Base-by-base conservation (phyloP, 495 filamentous ascomycete species). In the Annulohypoxylon stygium region DNA sequence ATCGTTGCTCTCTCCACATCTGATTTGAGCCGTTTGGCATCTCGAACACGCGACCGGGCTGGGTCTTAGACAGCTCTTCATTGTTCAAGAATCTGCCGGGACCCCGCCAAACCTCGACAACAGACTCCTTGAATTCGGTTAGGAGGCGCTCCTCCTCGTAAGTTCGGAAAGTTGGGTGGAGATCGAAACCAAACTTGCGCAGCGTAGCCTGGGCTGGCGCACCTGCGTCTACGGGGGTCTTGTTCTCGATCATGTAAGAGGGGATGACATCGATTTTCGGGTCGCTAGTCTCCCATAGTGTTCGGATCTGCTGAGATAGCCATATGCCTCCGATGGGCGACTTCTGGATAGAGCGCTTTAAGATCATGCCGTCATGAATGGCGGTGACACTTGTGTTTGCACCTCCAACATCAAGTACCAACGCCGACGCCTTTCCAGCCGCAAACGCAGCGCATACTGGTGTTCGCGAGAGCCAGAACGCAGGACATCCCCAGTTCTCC, bases 11-110 rank as follows among this genome's bases (percentile, higher is more conserved):
- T 60, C 92, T 90, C 82, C 97, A 98, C 77, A 97, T 90, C 75
- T 97, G 92, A 84, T 99, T 98, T 83, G 89, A 92, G 14, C 96
- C 94, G 78, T 98, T 93, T 1, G 96, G 96, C 86, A 99, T 93
- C 84, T 99, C 96, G 79, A 98, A 99, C 5, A 95, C 92, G 25
- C 93, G 90, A 23, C 91, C 92, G 1, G 90, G 91, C 65, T 86
- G 87, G 57, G 78, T 81, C 67, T 84, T 87, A 14, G 88, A 90
- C 37, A 88, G 81, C 34, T 97, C 94, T 70, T 94, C 88, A 69
- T 88, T 90, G 37, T 86, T 84, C 4, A 85, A 78, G 64, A 92
- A 89, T 23, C 88, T 87, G 61, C 91, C 91, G 0, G 93, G 93
- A 0, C 94, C 93, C n/a, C 87, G 86, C 95, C 95, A 98, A 30